These are phyloP conservation scores for Bretschneidera sinensis DNA, from an alignment of 345 rosid species.

Conservation along the genomic window DNA sequence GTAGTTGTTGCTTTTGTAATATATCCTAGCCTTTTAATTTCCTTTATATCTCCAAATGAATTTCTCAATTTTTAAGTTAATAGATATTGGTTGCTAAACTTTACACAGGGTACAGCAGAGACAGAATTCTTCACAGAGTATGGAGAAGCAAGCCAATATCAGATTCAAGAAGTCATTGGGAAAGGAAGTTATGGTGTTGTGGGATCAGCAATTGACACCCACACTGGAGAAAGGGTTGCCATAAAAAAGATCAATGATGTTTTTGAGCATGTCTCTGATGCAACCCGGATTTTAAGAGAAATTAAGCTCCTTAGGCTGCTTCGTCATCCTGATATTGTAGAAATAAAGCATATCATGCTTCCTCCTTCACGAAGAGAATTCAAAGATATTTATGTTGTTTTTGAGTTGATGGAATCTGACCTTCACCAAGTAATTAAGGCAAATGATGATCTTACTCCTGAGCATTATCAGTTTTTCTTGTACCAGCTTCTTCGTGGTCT, in stretches of 20 bases:
- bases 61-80: too few species aligned
- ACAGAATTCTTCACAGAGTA: conserved; percentile 93
- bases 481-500: conserved; percentile 98
- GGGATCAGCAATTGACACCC: conserved; percentile 80
- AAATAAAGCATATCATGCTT: conserved; percentile 93
- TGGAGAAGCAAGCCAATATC: conserved; percentile 89
- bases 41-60: background rate
- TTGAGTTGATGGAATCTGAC: conserved; percentile 98
- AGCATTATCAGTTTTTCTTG: conserved; percentile 92
- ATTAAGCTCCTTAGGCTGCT: conserved; percentile 89
- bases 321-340: conserved; percentile 91
- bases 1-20: too few species aligned
- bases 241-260: conserved; percentile 96
- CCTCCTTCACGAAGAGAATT: conserved; percentile 98
- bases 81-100: background rate
- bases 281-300: conserved; percentile 94
- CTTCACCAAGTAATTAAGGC: conserved; percentile 97
- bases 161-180: conserved; percentile 89
- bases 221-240: conserved; percentile 86
- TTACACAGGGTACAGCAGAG: conserved; percentile 49
- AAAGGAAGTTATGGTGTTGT: conserved; percentile 99
- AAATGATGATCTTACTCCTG: conserved; percentile 93
- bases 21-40: background rate
- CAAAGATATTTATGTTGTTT: conserved; percentile 87
- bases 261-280: conserved; percentile 97